Base-by-base conservation (phyloP, 2,329 filamentous ascomycete species). In the Alternaria metachromatica region DNA sequence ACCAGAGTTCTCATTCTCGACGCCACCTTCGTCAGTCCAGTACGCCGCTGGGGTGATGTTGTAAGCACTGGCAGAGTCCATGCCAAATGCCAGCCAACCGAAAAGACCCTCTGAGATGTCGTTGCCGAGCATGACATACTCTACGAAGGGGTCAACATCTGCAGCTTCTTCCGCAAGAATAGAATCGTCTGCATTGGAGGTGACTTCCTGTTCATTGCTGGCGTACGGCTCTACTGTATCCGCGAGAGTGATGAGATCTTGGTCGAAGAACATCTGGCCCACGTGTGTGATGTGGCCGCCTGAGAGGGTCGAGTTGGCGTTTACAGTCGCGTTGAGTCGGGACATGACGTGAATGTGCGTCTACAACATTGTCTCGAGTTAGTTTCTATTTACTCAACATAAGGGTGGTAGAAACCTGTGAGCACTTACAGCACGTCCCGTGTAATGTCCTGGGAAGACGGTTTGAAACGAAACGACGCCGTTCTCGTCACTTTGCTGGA, bases 81-180 rank as follows among this genome's bases (percentile, higher is more conserved):
- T 72, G n/a, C 76, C 76, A 28, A 78, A 77, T 26, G 72, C 68
- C 44, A 80, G 68, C 77, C 76, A 80, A 25, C 67, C 76, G 56
- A 78, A 78, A 21, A 79, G 55, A 54, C 76, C 77, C 20, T 75
- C 70, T 8, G 73, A 66, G 7, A 78, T 72, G 33, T 79, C 75
- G 46, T 89, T 83, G 6, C 87, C 87, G 0, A 90, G 81, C 6
- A 85, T 78, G 8, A 87, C 82, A 67, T 88, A 89, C 72, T 89
- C 83, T 46, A 88, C 80, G 68, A 90, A 83, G 0, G 88, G 88
- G 62, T 86, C 86, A 18, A 82, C 81, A 11, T 80, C 82, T 37
- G 81, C 82, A 2, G 84, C 82, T 72, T 87, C 83, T 59, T 81
- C 72, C 5, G 82, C 68, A 9, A 87, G 79, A 55, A 88, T 82